Evolutionary conservation across 78 protist species (phyloP).

Genomic region (Anaeramoeba flamelloides): DNA sequence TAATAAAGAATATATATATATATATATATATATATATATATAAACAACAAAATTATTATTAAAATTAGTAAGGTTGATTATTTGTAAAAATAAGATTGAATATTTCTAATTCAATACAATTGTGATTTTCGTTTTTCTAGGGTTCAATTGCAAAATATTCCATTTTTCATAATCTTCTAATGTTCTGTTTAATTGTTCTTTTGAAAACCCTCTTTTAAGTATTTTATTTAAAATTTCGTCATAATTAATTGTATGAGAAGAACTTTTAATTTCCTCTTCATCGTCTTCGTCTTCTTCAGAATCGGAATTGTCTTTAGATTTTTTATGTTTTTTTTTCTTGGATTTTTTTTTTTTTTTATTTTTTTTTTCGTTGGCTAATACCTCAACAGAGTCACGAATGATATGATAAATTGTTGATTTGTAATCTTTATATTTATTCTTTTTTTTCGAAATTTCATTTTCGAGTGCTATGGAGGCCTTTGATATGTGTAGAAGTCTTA

Average conservation of each 20-base stretch:
- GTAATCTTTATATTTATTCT: too few species aligned
- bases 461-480: too few species aligned
- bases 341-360: too few species aligned
- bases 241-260: neutral
- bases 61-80: too few species aligned
- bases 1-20: too few species aligned
- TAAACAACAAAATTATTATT: too few species aligned
- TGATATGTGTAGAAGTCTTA: conserved; percentile 42
- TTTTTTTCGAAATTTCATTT: too few species aligned
- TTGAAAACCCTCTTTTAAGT: neutral
- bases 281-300: neutral
- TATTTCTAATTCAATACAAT: too few species aligned
- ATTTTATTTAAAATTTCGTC: neutral
- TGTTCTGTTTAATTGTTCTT: neutral
- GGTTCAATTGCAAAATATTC: neutral
- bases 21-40: too few species aligned
- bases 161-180: neutral
- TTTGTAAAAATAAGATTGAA: too few species aligned
- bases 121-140: neutral
- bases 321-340: neutral
- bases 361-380: neutral
- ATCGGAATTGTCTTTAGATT: neutral
- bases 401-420: conserved; percentile 44
- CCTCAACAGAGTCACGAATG: conserved; percentile 29
- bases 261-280: neutral